A percentile compares a stretch with the other conserved stretches of the same genome.
These are phyloP conservation scores for Naematelia aurantialba DNA, from an alignment of 768 basidiomycete genomes.

Conservation along the genomic window DNA sequence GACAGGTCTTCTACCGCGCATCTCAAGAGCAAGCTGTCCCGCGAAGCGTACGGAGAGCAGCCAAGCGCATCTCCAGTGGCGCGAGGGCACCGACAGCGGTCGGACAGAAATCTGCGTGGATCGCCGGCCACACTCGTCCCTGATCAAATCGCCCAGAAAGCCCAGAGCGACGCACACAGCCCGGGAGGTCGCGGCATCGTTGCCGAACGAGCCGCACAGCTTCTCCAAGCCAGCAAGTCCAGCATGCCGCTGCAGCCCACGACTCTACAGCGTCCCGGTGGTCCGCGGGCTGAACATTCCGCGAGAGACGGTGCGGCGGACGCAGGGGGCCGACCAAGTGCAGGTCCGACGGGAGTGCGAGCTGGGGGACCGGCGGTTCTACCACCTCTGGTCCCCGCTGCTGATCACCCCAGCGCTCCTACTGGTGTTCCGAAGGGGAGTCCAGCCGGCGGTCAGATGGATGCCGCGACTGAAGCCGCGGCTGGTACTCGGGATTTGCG, in stretches of 20 bases:
- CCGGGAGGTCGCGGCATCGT: not conserved
- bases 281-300: too few species aligned
- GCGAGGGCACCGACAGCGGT: not conserved
- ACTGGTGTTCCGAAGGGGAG: too few species aligned
- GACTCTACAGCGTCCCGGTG: too few species aligned
- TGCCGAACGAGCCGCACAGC: not conserved
- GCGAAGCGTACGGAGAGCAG: not conserved
- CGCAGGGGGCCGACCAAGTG: too few species aligned
- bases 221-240: not conserved
- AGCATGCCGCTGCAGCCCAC: not conserved
- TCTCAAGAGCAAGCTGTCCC: not conserved
- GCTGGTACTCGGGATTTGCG: too few species aligned
- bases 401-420: too few species aligned
- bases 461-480: too few species aligned
- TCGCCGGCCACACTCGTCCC: not conserved
- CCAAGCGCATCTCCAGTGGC: not conserved
- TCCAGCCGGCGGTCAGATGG: too few species aligned
- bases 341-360: too few species aligned
- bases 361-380: too few species aligned
- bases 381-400: too few species aligned
- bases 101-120: not conserved
- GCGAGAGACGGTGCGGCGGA: too few species aligned
- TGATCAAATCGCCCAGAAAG: not conserved
- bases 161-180: not conserved
- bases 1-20: not conserved